A percentile compares a stretch with the other conserved stretches of the same genome.
Conservation (phyloP, 2,329 filamentous ascomycete genomes). For the Conoideocrella luteorostrata region DNA sequence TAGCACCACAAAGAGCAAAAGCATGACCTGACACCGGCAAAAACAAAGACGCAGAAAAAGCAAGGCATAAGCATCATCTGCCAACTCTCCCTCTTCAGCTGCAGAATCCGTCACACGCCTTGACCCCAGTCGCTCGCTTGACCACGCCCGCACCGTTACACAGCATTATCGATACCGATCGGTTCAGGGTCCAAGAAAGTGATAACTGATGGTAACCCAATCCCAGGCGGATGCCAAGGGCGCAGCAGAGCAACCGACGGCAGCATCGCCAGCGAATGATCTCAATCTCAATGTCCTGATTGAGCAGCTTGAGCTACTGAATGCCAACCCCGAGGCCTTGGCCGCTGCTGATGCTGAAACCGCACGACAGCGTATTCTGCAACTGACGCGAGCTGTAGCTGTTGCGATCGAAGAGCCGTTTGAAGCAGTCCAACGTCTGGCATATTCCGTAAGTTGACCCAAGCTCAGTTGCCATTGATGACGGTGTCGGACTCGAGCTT, state of each 20-base stretch:
- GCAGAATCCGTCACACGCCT: too few species aligned
- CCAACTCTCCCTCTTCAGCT: too few species aligned
- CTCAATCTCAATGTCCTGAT: conserved; percentile 1
- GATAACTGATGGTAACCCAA: neutral
- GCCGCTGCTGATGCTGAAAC: neutral
- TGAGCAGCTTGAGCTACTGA: conserved; percentile 8
- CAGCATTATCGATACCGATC: neutral
- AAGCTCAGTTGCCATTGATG: too few species aligned
- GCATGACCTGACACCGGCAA: neutral
- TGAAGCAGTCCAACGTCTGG: conserved; percentile 13
- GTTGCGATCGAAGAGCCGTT: conserved; percentile 13
- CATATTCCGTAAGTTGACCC: conserved; percentile 13
- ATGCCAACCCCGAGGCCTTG: conserved; percentile 3
- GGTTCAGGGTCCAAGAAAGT: neutral
- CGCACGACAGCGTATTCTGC: conserved; percentile 2
- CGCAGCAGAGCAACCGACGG: too few species aligned
- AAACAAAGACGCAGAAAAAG: neutral
- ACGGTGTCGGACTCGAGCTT: too few species aligned
- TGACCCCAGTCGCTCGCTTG: too few species aligned
- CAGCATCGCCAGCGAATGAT: too few species aligned
- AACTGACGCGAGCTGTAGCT: conserved; percentile 8
- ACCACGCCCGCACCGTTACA: too few species aligned
- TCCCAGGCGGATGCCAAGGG: too few species aligned
- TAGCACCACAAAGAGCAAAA: too few species aligned
- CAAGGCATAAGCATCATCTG: neutral